Conservation (phyloP, 1,284 basidiomycete genomes). For the Marasmius sp. region DNA sequence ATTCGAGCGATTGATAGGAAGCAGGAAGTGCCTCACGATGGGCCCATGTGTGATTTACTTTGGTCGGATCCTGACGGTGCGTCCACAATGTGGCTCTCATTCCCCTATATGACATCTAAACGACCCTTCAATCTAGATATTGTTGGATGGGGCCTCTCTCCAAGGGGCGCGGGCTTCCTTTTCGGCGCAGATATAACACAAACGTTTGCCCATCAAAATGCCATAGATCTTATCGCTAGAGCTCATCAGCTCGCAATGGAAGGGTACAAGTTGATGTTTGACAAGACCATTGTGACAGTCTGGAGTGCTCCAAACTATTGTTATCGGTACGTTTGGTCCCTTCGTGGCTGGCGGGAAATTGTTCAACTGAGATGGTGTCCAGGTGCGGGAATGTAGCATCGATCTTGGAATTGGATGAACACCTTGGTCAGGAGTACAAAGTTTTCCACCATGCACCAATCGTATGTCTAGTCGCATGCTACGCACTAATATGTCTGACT, state of each 20-base stretch:
- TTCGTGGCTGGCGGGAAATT: background rate
- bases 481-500: constrained; percentile 5
- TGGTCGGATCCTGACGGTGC: constrained; percentile 98
- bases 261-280: constrained; percentile 98
- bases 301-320: constrained; percentile 99
- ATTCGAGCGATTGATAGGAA: constrained; percentile 95
- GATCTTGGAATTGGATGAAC: constrained; percentile 89
- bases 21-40: constrained; percentile 99
- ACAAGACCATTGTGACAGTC: constrained; percentile 93
- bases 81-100: constrained; percentile 8
- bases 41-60: constrained; percentile 96
- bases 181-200: constrained; percentile 94
- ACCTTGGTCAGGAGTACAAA: constrained; percentile 89
- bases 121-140: constrained; percentile 58
- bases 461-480: constrained; percentile 39
- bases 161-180: constrained; percentile 92
- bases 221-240: constrained; percentile 92
- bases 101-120: background rate
- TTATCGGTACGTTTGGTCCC: constrained; percentile 68
- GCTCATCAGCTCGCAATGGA: constrained; percentile 99
- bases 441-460: constrained; percentile 81
- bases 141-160: constrained; percentile 93
- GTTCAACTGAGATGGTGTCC: constrained; percentile 3
- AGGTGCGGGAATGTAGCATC: constrained; percentile 95
- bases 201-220: constrained; percentile 87